Conservation (phyloP, 225 moss, liverwort and hornwort species). For the Polytrichum formosum region DNA sequence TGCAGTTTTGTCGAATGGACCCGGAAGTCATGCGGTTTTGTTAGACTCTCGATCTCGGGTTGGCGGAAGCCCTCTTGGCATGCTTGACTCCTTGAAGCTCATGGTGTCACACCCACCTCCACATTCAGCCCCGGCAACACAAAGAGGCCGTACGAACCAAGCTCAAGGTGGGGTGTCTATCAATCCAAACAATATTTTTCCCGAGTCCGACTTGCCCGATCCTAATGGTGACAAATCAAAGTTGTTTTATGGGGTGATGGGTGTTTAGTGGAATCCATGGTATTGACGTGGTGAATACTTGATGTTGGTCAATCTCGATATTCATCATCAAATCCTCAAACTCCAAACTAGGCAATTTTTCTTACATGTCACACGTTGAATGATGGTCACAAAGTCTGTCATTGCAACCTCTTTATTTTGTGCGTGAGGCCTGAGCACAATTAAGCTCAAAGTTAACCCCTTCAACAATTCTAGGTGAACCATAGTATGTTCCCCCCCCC, state of each 20-base stretch:
- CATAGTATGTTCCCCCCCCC: no score
- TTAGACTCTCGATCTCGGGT: conserved; percentile 15
- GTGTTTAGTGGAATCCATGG: not conserved
- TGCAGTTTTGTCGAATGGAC: conserved; percentile 16
- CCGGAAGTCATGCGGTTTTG: conserved; percentile 19
- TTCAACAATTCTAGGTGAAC: not conserved
- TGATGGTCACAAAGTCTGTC: no score
- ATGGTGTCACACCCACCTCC: conserved; percentile 17
- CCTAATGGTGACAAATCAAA: conserved; percentile 9
- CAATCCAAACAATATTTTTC: not conserved
- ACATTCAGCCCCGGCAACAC: not conserved
- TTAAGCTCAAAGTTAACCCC: no score
- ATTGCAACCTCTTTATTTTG: no score
- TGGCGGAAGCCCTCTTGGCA: conserved; percentile 29
- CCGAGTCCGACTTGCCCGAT: conserved; percentile 5
- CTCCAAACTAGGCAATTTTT: no score
- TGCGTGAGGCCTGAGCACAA: no score
- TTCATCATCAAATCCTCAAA: no score
- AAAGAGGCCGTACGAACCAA: no score
- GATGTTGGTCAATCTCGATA: no score
- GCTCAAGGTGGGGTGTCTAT: not conserved
- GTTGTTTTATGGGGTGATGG: conserved; percentile 12
- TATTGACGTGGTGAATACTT: no score
- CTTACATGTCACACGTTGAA: no score
- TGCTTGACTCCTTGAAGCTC: conserved; percentile 51